Conservation (phyloP, 169 alveolate species). For the Plasmodium vivax region DNA sequence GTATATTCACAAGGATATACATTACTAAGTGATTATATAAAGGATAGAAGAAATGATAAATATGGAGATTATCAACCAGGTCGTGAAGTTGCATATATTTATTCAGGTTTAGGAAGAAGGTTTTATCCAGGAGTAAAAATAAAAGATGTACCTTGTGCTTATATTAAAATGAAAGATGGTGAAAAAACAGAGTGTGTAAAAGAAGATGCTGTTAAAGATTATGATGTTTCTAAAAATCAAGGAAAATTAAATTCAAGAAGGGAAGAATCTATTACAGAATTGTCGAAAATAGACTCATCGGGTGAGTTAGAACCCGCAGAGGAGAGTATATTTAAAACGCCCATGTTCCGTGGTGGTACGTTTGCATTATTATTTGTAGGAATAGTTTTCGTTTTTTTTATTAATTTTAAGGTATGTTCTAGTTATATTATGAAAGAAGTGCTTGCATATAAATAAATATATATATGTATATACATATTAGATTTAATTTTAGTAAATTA, state of each 20-base stretch:
- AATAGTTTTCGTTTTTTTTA: neutral
- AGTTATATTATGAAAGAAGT: neutral
- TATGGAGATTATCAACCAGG: neutral
- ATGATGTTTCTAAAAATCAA: neutral
- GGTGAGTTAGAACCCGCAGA: neutral
- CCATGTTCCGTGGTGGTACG: neutral
- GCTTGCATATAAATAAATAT: neutral
- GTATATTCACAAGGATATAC: neutral
- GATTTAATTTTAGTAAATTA: neutral
- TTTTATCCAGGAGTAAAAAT: neutral
- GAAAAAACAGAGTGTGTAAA: neutral
- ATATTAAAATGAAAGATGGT: neutral
- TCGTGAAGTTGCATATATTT: neutral
- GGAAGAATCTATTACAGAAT: neutral
- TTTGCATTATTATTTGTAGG: neutral
- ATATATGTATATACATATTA: neutral
- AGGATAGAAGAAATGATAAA: neutral
- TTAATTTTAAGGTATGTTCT: neutral
- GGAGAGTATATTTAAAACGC: neutral
- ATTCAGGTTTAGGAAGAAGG: neutral
- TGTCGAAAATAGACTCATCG: neutral
- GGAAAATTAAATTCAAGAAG: neutral
- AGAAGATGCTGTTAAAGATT: neutral
- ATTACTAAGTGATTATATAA: neutral
- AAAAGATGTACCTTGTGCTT: neutral